phyloP scores from a whole-genome alignment of 169 alveolate genomes.

The Babesia ovata region DNA sequence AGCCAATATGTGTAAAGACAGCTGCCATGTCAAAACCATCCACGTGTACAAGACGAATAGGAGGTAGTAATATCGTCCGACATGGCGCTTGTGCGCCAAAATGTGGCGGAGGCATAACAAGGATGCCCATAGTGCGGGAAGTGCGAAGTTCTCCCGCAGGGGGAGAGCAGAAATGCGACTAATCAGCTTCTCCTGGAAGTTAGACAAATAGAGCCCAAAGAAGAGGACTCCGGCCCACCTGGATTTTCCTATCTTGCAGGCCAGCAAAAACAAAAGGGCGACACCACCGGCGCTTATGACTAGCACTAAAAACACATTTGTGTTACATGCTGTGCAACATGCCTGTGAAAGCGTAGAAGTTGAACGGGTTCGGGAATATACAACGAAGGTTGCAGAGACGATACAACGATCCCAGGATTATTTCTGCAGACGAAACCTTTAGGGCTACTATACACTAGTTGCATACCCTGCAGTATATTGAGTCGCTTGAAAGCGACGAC shows the following conservation, averaged over 20 bases:
- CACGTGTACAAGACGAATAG: constrained; percentile 32
- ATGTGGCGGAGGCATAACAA: constrained; percentile 17
- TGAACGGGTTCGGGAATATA: constrained; percentile 17
- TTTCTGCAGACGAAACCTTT: constrained; percentile 2
- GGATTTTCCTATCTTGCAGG: constrained; percentile 25
- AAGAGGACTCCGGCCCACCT: constrained; percentile 27
- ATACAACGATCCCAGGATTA: constrained; percentile 23
- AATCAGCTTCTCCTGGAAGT: constrained; percentile 35
- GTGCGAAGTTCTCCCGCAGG: constrained; percentile 51
- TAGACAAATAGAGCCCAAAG: constrained; percentile 40
- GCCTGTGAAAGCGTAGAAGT: constrained; percentile 55
- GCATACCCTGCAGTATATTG: constrained; percentile 45
- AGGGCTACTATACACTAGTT: neutral
- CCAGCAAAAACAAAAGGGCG: constrained; percentile 21
- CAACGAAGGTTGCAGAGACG: constrained; percentile 22
- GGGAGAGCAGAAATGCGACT: constrained; percentile 48
- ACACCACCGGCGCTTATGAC: constrained; percentile 36
- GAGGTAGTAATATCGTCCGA: neutral
- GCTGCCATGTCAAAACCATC: constrained; percentile 60
- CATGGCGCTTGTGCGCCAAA: neutral
- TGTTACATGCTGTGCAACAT: neutral
- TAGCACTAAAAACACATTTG: constrained; percentile 3
- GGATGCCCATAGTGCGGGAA: constrained; percentile 42
- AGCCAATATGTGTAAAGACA: constrained; percentile 31
- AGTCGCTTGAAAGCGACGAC: constrained; percentile 36